These are phyloP conservation scores for Pterulicium gracile DNA, from an alignment of 1,284 basidiomycete genomes.

Conservation along the genomic window DNA sequence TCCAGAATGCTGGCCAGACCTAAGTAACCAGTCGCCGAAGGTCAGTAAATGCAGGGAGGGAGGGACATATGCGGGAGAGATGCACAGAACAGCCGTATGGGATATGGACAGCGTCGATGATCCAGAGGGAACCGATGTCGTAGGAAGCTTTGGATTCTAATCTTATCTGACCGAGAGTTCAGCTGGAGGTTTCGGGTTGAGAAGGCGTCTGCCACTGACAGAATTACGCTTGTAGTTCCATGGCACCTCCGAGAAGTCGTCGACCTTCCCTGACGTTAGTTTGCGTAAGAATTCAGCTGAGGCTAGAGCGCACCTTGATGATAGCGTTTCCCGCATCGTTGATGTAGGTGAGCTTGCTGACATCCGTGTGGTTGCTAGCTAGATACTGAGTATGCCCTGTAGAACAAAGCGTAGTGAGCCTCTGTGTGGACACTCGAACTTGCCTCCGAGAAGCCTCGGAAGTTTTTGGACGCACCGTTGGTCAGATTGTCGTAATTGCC, in stretches of 20 bases:
- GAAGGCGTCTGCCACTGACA: conserved; percentile 23
- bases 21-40: conserved; percentile 10
- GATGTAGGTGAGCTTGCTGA: conserved; percentile 39
- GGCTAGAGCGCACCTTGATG: no score
- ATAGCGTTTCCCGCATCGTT: conserved; percentile 45
- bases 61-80: conserved; percentile 7
- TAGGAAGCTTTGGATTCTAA: conserved; percentile 42
- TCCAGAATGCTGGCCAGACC: conserved; percentile 46
- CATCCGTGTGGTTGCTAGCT: conserved; percentile 28
- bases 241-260: conserved; percentile 38
- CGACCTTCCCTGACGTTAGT: conserved; percentile 20
- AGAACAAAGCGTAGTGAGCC: no score
- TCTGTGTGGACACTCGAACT: no score
- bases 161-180: conserved; percentile 27
- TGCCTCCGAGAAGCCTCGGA: conserved; percentile 25
- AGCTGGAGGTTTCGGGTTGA: neutral
- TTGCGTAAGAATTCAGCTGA: no score
- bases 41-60: conserved; percentile 7
- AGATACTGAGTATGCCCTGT: conserved; percentile 34
- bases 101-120: conserved; percentile 46
- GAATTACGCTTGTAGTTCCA: conserved; percentile 42
- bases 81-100: conserved; percentile 58
- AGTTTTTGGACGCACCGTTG: conserved; percentile 39
- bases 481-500: conserved; percentile 51
- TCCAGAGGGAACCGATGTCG: conserved; percentile 38